Base-by-base conservation (phyloP, 371 early-diverging fungal species). In the Dinochytrium kinnereticum region DNA sequence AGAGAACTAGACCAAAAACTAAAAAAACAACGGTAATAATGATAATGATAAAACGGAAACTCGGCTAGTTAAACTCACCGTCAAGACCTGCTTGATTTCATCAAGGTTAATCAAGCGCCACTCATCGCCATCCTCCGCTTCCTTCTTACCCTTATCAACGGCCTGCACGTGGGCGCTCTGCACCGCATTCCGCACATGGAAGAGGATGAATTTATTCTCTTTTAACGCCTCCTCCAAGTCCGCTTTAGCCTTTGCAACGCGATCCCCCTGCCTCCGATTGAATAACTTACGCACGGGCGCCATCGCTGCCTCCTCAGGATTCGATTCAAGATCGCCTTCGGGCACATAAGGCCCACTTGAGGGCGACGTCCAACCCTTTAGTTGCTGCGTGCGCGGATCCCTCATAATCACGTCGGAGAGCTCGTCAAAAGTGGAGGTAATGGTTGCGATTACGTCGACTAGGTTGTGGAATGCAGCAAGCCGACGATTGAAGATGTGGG, bases 121-220 rank as follows among this genome's bases (percentile, higher is more conserved):
- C 38, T 76, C 82, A 1, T 72, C 79, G 5, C 74, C 79, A n/a
- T 75, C 78, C 17, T 64, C 75, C 10, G 80, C 71, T 59, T 80
- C 84, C 61, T 57, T 70, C 55, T 61, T 37, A 0, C 76, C 82
- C 66, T 78, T 71, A 7, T 82, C 82, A 1, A 73, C 72, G 21
- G 79, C 78, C 44, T 71, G 65, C 37, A 70, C 80, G 1, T 69
- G 69, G n/a, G 64, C 40, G 28, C 75, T 80, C 66, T 67, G 76
- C 30, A 83, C 83, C 15, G 81, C 85, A 33, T 68, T 70, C 57
- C 77, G 74, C 38, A 85, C 80, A 44, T 80, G 78, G 72, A 85
- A 85, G 68, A 70, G 61, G 7, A 85, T 51, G 72, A 85, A 85
- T 30, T 64, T 72, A 71, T 83, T 85, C 76, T 85, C 82, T 44